Evolutionary conservation across 768 basidiomycete genomes (phyloP).

Genomic region (Lactarius akahatsu): DNA sequence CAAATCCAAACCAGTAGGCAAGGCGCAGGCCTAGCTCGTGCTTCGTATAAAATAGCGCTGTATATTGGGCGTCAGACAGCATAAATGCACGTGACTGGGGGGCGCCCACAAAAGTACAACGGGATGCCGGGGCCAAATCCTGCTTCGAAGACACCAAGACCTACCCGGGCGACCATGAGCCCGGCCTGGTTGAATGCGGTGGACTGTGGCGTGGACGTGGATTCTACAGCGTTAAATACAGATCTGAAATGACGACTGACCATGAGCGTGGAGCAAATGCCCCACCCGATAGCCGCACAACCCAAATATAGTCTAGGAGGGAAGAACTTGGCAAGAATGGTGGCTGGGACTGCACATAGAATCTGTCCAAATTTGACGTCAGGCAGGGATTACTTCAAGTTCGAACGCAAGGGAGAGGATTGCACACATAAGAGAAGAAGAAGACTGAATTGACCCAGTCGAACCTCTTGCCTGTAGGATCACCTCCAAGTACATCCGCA

Average conservation of each 20-base stretch:
- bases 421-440: slow-evolving; percentile 72
- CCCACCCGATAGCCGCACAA: slow-evolving; percentile 67
- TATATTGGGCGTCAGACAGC: slow-evolving; percentile 1
- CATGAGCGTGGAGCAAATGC: slow-evolving; percentile 70
- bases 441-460: slow-evolving; percentile 78
- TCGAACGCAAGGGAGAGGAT: background rate
- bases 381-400: background rate
- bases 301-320: slow-evolving; percentile 71
- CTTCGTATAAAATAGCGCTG: slow-evolving; percentile 78
- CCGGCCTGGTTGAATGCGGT: slow-evolving; percentile 60
- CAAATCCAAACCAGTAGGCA: slow-evolving; percentile 84
- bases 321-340: slow-evolving; percentile 62
- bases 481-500: slow-evolving; percentile 61
- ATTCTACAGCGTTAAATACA: background rate
- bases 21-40: slow-evolving; percentile 69
- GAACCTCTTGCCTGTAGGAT: slow-evolving; percentile 65
- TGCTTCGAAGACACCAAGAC: slow-evolving; percentile 75
- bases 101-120: slow-evolving; percentile 62
- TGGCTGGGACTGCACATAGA: slow-evolving; percentile 65
- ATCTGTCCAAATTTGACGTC: slow-evolving; percentile 45
- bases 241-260: slow-evolving; percentile 36
- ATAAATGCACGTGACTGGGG: slow-evolving; percentile 31
- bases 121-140: slow-evolving; percentile 77
- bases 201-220: slow-evolving; percentile 42
- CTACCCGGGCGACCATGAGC: slow-evolving; percentile 55